These are phyloP conservation scores for Penicillium oxalicum DNA, from an alignment of 2,329 filamentous ascomycete species.

Conservation along the genomic window DNA sequence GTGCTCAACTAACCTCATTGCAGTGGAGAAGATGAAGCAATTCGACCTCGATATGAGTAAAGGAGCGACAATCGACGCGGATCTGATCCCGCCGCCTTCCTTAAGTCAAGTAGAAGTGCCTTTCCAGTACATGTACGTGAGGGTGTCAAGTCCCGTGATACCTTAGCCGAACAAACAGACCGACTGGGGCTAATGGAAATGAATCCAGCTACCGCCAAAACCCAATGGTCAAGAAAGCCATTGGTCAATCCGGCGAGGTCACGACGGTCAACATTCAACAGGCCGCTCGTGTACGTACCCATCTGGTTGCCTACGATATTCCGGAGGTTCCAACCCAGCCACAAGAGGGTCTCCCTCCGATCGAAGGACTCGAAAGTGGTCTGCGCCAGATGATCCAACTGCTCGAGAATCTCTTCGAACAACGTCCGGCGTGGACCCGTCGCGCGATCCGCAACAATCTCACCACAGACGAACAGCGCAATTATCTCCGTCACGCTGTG, in stretches of 20 bases:
- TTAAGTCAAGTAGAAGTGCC: slow-evolving; percentile 69
- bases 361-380: slow-evolving; percentile 48
- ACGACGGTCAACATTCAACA: slow-evolving; percentile 52
- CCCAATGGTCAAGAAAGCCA: slow-evolving; percentile 60
- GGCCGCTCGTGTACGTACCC: slow-evolving; percentile 55
- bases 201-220: slow-evolving; percentile 72
- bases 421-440: slow-evolving; percentile 80
- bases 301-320: slow-evolving; percentile 56
- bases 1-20: not conserved
- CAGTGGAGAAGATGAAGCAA: slow-evolving; percentile 54
- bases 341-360: slow-evolving; percentile 50
- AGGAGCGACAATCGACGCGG: slow-evolving; percentile 54
- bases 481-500: slow-evolving; percentile 64
- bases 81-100: slow-evolving; percentile 73
- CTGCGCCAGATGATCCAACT: slow-evolving; percentile 60
- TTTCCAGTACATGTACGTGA: slow-evolving; percentile 53
- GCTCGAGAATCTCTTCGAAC: slow-evolving; percentile 60
- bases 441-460: slow-evolving; percentile 73
- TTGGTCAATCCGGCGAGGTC: slow-evolving; percentile 55
- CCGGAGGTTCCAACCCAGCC: slow-evolving; percentile 56
- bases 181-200: too few species aligned
- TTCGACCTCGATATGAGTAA: slow-evolving; percentile 63
- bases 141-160: too few species aligned
- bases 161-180: too few species aligned
- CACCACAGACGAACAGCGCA: slow-evolving; percentile 43